Conservation (phyloP, 1,284 basidiomycete genomes). For the Apiotrichum domesticum region DNA sequence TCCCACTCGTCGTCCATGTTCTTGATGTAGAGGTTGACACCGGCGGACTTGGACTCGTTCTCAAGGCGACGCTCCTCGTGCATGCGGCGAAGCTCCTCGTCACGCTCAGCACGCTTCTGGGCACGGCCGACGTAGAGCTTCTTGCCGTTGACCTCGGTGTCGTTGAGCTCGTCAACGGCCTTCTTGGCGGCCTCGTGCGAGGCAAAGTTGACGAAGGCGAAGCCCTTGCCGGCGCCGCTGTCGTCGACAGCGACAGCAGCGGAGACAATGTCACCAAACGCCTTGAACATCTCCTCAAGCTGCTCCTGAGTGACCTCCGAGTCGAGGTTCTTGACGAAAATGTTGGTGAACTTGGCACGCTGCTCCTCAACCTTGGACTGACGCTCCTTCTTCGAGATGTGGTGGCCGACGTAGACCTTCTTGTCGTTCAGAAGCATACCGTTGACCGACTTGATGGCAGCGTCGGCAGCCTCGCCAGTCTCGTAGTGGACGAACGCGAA, state of each 20-base stretch:
- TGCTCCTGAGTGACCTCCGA: conserved; percentile 75
- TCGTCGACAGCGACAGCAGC: conserved; percentile 76
- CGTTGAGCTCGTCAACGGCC: conserved; percentile 87
- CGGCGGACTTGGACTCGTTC: conserved; percentile 96
- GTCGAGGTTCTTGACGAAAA: conserved; percentile 97
- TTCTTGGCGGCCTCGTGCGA: conserved; percentile 83
- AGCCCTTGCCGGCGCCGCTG: conserved; percentile 81
- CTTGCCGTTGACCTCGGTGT: conserved; percentile 76
- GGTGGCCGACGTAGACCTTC: conserved; percentile 97
- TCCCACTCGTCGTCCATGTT: conserved; percentile 85
- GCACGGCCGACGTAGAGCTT: conserved; percentile 95
- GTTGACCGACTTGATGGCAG: conserved; percentile 96
- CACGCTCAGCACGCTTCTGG: conserved; percentile 98
- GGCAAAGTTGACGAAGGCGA: conserved; percentile 98
- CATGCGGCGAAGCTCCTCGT: conserved; percentile 88
- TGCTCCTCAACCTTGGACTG: conserved; percentile 98
- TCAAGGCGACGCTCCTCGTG: conserved; percentile 97
- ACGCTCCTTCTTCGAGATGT: conserved; percentile 96
- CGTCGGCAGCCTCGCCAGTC: conserved; percentile 91
- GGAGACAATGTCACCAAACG: conserved; percentile 83
- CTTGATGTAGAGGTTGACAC: conserved; percentile 99
- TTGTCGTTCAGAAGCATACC: conserved; percentile 99
- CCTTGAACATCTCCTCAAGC: conserved; percentile 74
- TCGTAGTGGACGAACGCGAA: conserved; percentile 86
- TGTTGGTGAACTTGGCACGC: conserved; percentile 94